Conservation (phyloP, 78 protist genomes). For the Diacronema lutheri region DNA sequence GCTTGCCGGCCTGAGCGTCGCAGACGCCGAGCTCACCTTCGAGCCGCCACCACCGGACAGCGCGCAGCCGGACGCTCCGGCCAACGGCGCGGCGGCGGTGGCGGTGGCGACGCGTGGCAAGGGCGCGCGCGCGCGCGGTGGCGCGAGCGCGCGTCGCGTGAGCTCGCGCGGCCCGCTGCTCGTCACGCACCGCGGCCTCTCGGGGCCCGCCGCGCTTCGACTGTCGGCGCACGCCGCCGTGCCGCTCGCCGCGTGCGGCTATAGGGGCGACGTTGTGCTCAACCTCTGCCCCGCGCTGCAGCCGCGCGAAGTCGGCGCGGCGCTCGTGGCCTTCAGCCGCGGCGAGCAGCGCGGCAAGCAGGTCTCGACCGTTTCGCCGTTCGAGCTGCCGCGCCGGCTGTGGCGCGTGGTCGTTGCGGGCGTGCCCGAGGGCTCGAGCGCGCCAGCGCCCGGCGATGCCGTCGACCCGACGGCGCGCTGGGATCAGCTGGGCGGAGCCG, state of each 20-base stretch:
- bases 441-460: background rate
- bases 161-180: slow-evolving; percentile 1
- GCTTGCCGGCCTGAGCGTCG: background rate
- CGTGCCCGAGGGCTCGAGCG: too few species aligned
- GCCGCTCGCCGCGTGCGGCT: background rate
- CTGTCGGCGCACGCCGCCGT: slow-evolving; percentile 2
- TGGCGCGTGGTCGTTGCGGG: background rate
- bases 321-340: background rate
- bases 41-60: background rate
- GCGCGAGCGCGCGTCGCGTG: background rate
- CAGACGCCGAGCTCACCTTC: background rate
- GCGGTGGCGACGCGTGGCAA: background rate
- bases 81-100: background rate
- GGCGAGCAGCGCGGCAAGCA: background rate
- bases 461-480: background rate
- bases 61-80: too few species aligned
- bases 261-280: background rate
- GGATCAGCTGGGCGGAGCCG: background rate
- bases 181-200: slow-evolving; percentile 17
- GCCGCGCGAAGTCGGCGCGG: background rate
- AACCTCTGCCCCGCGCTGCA: background rate
- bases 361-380: background rate
- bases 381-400: background rate
- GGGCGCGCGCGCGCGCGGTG: background rate
- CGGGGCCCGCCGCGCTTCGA: slow-evolving; percentile 23